Percentiles rank a stretch among this genome's conserved stretches.
Evolutionary conservation across 2,329 filamentous ascomycete species (phyloP).

Genomic region (Coleophoma crateriformis): DNA sequence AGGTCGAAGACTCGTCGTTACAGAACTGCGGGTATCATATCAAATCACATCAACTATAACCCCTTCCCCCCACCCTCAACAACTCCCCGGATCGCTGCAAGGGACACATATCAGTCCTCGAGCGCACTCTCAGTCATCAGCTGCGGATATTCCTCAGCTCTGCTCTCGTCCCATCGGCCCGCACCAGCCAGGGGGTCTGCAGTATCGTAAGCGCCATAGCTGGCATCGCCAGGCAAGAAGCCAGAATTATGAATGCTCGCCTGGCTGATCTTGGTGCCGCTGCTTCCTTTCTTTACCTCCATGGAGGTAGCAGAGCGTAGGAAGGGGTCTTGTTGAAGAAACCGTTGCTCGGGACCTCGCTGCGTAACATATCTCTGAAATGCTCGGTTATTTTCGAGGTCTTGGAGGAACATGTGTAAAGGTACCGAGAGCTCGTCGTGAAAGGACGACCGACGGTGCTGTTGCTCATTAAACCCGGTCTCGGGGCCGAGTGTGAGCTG

Average conservation of each 20-base stretch:
- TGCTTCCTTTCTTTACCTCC: conserved; percentile 9
- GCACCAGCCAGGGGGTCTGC: conserved; percentile 6
- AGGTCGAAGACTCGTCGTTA: neutral
- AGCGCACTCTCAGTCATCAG: conserved; percentile 5
- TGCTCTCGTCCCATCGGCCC: conserved; percentile 14
- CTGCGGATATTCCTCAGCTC: conserved; percentile 5
- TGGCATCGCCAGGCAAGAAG: conserved; percentile 1
- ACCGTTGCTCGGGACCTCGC: neutral
- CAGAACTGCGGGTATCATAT: conserved; percentile 2
- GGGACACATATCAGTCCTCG: neutral
- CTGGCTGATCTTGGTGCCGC: conserved; percentile 9
- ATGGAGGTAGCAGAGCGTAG: conserved; percentile 2
- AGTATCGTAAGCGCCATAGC: conserved; percentile 4
- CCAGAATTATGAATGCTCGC: neutral
- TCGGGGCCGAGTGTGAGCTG: neutral
- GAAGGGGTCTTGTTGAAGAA: conserved; percentile 1
- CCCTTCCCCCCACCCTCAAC: neutral
- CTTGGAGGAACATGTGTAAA: neutral
- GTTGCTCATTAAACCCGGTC: conserved; percentile 1
- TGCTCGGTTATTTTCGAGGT: neutral
- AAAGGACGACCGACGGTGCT: neutral
- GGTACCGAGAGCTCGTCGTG: neutral
- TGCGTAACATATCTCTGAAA: neutral
- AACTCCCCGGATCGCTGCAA: no score
- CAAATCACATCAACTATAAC: neutral